Conservation (phyloP, 139 green algal species). For the Chlorella sp. region DNA sequence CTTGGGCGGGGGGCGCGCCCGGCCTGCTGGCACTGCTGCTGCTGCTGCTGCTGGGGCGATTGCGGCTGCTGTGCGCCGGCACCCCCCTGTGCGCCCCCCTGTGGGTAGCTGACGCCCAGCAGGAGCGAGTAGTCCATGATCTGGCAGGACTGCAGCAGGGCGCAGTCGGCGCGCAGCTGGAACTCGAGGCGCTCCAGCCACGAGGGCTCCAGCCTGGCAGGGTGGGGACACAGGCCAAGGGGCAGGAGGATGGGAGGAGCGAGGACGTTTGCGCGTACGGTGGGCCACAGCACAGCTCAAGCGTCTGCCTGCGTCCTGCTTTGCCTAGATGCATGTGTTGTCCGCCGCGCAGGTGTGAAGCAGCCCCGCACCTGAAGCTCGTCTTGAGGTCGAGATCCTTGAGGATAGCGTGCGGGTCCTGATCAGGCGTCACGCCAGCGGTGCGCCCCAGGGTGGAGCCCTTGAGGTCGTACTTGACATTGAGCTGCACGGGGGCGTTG, state of each 20-base stretch:
- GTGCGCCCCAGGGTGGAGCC: constrained; percentile 27
- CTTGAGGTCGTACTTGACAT: constrained; percentile 93
- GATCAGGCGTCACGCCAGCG: constrained; percentile 9
- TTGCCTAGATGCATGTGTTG: too few species aligned
- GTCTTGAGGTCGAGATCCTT: constrained; percentile 86
- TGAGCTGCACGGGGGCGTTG: constrained; percentile 69
- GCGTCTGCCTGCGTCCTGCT: too few species aligned
- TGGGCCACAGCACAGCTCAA: too few species aligned
- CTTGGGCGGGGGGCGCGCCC: too few species aligned
- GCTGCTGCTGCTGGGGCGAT: too few species aligned
- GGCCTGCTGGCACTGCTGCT: too few species aligned
- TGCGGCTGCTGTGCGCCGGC: too few species aligned
- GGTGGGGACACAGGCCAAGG: too few species aligned
- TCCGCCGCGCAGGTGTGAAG: too few species aligned
- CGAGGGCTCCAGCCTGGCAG: constrained; percentile 48
- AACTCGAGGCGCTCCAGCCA: constrained; percentile 39
- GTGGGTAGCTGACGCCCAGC: constrained; percentile 69
- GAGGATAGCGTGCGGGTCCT: constrained; percentile 45
- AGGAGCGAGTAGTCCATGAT: constrained; percentile 82
- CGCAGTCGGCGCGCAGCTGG: constrained; percentile 63
- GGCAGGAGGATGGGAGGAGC: too few species aligned
- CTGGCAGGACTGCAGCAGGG: constrained; percentile 46
- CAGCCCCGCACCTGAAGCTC: constrained; percentile 27
- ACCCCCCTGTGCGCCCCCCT: not conserved
- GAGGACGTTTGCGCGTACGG: too few species aligned